These are phyloP conservation scores for Rhytidhysteron rufulum DNA, from an alignment of 2,329 filamentous ascomycete species.

Conservation along the genomic window DNA sequence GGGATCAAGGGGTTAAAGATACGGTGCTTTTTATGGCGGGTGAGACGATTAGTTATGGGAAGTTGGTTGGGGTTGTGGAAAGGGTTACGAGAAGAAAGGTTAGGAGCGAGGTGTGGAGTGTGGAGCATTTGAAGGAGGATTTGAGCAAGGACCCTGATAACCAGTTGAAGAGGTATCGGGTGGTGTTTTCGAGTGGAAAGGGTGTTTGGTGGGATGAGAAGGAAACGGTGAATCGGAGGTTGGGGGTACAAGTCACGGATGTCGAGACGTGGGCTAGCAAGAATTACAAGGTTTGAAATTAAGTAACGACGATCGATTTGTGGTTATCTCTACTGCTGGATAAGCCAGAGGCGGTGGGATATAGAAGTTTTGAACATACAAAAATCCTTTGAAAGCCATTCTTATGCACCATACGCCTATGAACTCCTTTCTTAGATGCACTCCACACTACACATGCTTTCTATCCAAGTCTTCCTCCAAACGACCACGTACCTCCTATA, in stretches of 20 bases:
- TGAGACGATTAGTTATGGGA: conserved; percentile 57
- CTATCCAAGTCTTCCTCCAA: no score
- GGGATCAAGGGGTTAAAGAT: conserved; percentile 28
- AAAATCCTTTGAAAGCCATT: background rate
- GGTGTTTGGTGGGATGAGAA: conserved; percentile 58
- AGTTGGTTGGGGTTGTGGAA: conserved; percentile 53
- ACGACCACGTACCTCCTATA: no score
- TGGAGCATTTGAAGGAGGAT: conserved; percentile 43
- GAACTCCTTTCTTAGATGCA: no score
- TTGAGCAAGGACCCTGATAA: conserved; percentile 47
- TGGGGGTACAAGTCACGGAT: conserved; percentile 44
- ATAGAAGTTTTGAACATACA: background rate
- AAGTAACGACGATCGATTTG: no score
- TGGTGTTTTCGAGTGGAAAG: conserved; percentile 56
- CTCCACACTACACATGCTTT: no score
- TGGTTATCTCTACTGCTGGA: background rate
- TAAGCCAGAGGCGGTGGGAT: background rate
- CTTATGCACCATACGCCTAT: no score
- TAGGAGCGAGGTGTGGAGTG: conserved; percentile 48
- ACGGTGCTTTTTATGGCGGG: conserved; percentile 57
- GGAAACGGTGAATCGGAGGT: conserved; percentile 50
- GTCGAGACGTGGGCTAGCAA: conserved; percentile 38
- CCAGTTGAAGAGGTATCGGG: conserved; percentile 56
- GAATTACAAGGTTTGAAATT: conserved; percentile 7
- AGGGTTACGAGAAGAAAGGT: conserved; percentile 41